Base-by-base conservation (phyloP, 2,329 filamentous ascomycete species). In the Thielaviopsis populi region DNA sequence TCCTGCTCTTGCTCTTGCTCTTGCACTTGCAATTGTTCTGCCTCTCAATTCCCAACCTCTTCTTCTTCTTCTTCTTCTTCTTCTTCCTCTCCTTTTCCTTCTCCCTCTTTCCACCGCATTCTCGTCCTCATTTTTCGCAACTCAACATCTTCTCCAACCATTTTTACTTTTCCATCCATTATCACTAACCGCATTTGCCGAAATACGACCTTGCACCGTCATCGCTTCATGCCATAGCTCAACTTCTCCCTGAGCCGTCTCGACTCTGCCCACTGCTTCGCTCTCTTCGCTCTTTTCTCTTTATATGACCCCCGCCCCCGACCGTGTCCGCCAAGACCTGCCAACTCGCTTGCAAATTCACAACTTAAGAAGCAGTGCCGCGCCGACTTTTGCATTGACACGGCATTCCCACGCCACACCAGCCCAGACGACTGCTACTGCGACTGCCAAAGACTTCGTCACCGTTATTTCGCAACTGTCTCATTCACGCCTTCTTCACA, bases 221-320 rank as follows among this genome's bases (percentile, higher is more conserved):
- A 63, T 63, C 46, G 7, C 62, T 58, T 63, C 62, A 58, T 56
- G 63, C 65, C 48, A 67, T 66, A 63, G 63, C 67, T 27, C 22
- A 10, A 33, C 24, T 27, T 63, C 50, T 56, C 50, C 22, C 40
- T 54, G 41, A 19, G 24, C 22, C 22, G 30, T 48, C 7, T 10
- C 59, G 42, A 17, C 40, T 19, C 43, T 42, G 19, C n/a, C n/a
- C n/a, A n/a, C 58, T 27, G 24, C 13, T 37, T 43, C 37, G 33
- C 40, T 59, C 33, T 17, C 27, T 59, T 59, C 22, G 19, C 22
- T 54, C 27, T 42, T 42, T 17, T 46, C 58, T 42, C 40, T 43
- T 43, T 46, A 27, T 60, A 13, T n/a, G 24, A 19, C 58, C 15
- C 37, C 24, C 41, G 37, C 41, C 37, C 40, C 22, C 30, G 30